Conservation (phyloP, 108 stramenopile genomes). For the Pseudonitzschia multiseries region DNA sequence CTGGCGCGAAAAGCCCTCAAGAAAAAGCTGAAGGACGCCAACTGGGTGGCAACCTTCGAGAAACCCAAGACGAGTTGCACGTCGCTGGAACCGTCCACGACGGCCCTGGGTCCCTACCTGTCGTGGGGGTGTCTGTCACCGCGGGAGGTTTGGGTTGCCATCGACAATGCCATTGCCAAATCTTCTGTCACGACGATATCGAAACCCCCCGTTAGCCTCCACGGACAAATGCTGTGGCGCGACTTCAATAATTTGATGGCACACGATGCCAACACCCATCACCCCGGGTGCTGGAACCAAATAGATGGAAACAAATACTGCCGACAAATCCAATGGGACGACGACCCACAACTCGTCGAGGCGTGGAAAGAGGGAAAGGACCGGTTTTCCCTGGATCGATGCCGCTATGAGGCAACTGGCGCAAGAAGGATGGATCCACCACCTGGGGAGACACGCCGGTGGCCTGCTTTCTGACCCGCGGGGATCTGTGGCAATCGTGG, state of each 20-base stretch:
- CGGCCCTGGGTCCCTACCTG: conserved; percentile 76
- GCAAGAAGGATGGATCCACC: conserved; percentile 95
- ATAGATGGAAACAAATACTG: conserved; percentile 81
- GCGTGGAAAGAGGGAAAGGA: conserved; percentile 91
- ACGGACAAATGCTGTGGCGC: conserved; percentile 94
- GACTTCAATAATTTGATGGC: conserved; percentile 92
- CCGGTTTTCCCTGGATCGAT: conserved; percentile 97
- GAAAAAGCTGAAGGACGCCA: conserved; percentile 34
- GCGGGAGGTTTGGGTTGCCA: conserved; percentile 61
- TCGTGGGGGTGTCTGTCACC: conserved; percentile 69
- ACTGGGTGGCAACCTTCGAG: conserved; percentile 88
- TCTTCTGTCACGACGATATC: conserved; percentile 47
- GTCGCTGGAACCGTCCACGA: conserved; percentile 74
- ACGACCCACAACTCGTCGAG: conserved; percentile 59
- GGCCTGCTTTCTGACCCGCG: conserved; percentile 97
- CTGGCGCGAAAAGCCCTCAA: conserved; percentile 44
- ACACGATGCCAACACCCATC: conserved; percentile 55
- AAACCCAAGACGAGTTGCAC: conserved; percentile 95
- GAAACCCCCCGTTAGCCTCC: conserved; percentile 92
- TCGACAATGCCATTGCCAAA: conserved; percentile 39
- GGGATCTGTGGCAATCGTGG: conserved; percentile 96
- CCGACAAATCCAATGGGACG: conserved; percentile 87
- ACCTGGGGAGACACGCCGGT: conserved; percentile 93
- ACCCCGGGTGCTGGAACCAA: conserved; percentile 55
- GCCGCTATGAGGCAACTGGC: conserved; percentile 94